Evolutionary conservation across 116 monocot genomes (phyloP), one percentile per base, ranked within the genome.

Genomic region (Posidonia oceanica): DNA sequence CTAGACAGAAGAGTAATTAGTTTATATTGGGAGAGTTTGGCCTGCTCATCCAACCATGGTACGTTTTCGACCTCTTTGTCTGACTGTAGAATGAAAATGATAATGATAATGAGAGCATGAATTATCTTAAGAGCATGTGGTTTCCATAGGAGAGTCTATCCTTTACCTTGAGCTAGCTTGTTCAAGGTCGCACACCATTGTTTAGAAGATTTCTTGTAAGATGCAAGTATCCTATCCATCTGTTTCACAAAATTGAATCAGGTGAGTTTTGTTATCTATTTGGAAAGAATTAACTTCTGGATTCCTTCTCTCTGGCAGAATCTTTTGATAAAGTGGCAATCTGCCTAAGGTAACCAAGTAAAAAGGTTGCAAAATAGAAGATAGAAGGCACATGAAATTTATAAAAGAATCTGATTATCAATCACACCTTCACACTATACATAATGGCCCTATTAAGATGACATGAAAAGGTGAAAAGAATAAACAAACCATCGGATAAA

Each of bases 121-220:
- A 38, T 37, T 56, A 39, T 74, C 21, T 18, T 55, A 59, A 57
- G 55, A 17, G 36, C 2, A 39, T 12, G 11, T 11, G 56, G 29
- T 15, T n/a, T 48, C 48, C 48, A 48, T 48, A 12, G 12, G 2
- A 63, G 13, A 14, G 3, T 57, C 15, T 54, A 8, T 36, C 22
- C 10, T 64, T 15, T 21, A 81, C 81, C 81, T 77, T 77, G 74
- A 3, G 81, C 74, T 15, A 77, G 67, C 77, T 82, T 82, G 74
- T 82, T 82, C 39, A 77, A 70, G 8, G 82, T 78, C 0, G 82
- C 77, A 67, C 70, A 77, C 77, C 77, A 82, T 65, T 87, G 87
- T 64, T 83, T 90, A 22, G 94, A 87, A 77, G 85, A 83, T 18
- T 81, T 94, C 64, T 78, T 87, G 52, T 94, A 94, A 37, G 87